These are phyloP conservation scores for Aphanomyces euteiches DNA, from an alignment of 352 stramenopile species.

Conservation along the genomic window DNA sequence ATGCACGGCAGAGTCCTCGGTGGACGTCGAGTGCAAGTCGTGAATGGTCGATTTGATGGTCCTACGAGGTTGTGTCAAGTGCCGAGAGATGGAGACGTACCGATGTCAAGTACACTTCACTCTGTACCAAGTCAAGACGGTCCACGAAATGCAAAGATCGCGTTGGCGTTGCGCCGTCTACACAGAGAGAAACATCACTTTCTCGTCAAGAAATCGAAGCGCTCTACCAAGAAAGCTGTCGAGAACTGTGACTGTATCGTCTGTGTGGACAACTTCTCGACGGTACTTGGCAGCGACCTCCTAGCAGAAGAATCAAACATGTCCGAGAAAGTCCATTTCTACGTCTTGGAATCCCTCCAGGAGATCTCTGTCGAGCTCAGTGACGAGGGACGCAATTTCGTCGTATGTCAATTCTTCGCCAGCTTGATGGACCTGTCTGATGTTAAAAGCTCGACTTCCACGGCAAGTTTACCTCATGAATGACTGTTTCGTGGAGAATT, in stretches of 20 bases:
- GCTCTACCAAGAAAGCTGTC: constrained; percentile 45
- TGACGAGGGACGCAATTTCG: constrained; percentile 55
- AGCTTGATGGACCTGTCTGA: constrained; percentile 57
- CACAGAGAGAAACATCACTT: neutral
- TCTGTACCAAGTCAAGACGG: constrained; percentile 66
- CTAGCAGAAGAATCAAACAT: neutral
- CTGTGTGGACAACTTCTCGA: constrained; percentile 45
- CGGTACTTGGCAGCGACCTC: constrained; percentile 63
- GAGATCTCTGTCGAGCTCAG: constrained; percentile 40
- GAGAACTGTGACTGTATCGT: constrained; percentile 57
- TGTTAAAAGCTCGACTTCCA: neutral
- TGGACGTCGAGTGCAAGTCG: constrained; percentile 63
- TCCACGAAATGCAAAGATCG: constrained; percentile 74
- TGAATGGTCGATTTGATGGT: constrained; percentile 39
- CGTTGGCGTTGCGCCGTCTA: constrained; percentile 35
- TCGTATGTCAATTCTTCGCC: constrained; percentile 72
- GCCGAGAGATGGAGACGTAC: neutral
- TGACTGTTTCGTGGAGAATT: constrained; percentile 54
- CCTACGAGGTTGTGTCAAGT: neutral
- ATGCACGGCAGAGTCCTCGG: constrained; percentile 48
- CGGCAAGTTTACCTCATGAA: constrained; percentile 53
- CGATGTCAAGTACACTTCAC: constrained; percentile 48
- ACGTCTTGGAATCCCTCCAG: constrained; percentile 22
- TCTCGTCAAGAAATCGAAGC: too few species aligned
- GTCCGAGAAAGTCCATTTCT: neutral